Evolutionary conservation across 371 early-diverging fungal genomes (phyloP).

Genomic region (Lichtheimia hyalospora): DNA sequence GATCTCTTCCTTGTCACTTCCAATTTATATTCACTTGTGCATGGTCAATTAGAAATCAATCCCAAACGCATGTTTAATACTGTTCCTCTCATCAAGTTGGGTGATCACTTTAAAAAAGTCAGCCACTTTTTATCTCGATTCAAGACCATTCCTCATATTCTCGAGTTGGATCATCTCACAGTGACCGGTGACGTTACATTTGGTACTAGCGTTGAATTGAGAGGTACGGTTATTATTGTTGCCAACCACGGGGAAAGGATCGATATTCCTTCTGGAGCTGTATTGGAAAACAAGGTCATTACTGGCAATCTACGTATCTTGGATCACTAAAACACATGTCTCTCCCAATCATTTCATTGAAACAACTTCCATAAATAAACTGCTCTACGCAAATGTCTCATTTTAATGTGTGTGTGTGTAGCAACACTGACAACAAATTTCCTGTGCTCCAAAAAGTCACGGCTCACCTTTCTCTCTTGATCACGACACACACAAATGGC

Average conservation of each 20-base stretch:
- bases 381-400: not conserved
- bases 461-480: not conserved
- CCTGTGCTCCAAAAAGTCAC: not conserved
- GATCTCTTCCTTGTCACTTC: constrained; percentile 98
- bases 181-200: constrained; percentile 98
- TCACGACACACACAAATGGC: constrained; percentile 4
- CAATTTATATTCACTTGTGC: constrained; percentile 90
- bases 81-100: constrained; percentile 95
- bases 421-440: constrained; percentile 1
- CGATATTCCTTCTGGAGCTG: constrained; percentile 97
- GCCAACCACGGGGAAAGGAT: constrained; percentile 96
- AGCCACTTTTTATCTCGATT: constrained; percentile 73
- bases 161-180: constrained; percentile 98
- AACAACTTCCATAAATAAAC: not conserved
- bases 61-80: constrained; percentile 91
- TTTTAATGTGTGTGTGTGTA: not conserved
- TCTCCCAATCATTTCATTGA: not conserved
- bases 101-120: constrained; percentile 98
- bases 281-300: constrained; percentile 98
- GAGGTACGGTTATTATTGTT: constrained; percentile 99
- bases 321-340: constrained; percentile 55
- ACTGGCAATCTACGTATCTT: constrained; percentile 94
- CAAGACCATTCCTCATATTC: constrained; percentile 93
- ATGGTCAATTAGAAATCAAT: constrained; percentile 92
- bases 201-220: constrained; percentile 90